phyloP scores from a whole-genome alignment of 1,284 basidiomycete species.

The Ustilago tritici region DNA sequence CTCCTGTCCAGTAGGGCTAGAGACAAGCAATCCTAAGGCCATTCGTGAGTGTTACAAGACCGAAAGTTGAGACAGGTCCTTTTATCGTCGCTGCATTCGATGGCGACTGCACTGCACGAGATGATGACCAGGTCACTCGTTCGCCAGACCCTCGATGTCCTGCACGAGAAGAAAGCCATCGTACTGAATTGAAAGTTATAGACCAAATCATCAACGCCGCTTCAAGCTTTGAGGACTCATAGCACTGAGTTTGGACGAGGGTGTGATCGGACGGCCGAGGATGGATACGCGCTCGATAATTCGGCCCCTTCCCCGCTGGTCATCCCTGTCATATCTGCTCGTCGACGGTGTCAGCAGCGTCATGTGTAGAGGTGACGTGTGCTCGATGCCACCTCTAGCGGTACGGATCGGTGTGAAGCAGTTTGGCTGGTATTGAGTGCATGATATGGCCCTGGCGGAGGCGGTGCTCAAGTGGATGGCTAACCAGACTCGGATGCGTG shows the following conservation, averaged over 20 bases:
- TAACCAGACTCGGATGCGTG: not conserved
- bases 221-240: not conserved
- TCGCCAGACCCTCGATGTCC: too few relatives aligned
- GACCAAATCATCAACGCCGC: not conserved
- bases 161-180: too few relatives aligned
- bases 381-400: not conserved
- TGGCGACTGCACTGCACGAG: too few relatives aligned
- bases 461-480: not conserved
- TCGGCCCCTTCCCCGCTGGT: slow-evolving; percentile 9
- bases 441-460: not conserved
- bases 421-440: not conserved
- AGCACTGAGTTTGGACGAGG: not conserved
- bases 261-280: slow-evolving; percentile 10
- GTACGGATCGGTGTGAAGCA: not conserved
- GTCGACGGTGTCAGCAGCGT: not conserved
- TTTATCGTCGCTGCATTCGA: too few relatives aligned
- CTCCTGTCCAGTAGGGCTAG: too few relatives aligned
- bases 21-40: too few relatives aligned
- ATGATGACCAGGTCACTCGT: too few relatives aligned
- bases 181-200: not conserved
- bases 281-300: slow-evolving; percentile 10
- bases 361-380: too few relatives aligned
- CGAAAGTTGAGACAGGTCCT: too few relatives aligned
- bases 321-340: too few relatives aligned
- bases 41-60: too few relatives aligned